These are phyloP conservation scores for Mycena galericulata DNA, from an alignment of 768 basidiomycete species.

Conservation along the genomic window DNA sequence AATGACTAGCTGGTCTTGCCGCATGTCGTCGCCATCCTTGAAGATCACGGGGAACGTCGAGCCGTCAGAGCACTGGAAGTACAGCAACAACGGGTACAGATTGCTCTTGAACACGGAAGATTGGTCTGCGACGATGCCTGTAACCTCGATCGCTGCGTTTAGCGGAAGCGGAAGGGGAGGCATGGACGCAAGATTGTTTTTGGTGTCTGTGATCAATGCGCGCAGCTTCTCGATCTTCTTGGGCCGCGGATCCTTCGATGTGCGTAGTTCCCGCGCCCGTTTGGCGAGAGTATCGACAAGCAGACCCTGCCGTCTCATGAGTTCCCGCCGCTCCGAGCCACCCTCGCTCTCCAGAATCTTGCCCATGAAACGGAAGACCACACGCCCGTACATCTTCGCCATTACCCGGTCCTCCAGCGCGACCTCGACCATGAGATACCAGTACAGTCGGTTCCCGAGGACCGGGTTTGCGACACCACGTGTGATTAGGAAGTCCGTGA, in stretches of 20 bases:
- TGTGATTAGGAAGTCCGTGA: constrained; percentile 91
- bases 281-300: constrained; percentile 88
- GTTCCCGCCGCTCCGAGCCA: constrained; percentile 84
- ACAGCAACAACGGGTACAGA: constrained; percentile 90
- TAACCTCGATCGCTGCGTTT: constrained; percentile 86
- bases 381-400: constrained; percentile 93
- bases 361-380: constrained; percentile 91
- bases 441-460: constrained; percentile 92
- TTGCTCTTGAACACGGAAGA: constrained; percentile 98
- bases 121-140: constrained; percentile 90
- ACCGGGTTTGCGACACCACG: constrained; percentile 87
- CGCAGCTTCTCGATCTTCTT: constrained; percentile 98
- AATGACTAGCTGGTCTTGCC: constrained; percentile 97
- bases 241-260: constrained; percentile 91
- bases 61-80: constrained; percentile 88
- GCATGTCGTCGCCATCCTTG: constrained; percentile 98
- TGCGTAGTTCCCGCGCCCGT: constrained; percentile 87
- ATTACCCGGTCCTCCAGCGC: constrained; percentile 87
- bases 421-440: constrained; percentile 98
- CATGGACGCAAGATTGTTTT: constrained; percentile 85
- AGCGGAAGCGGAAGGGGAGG: constrained; percentile 89
- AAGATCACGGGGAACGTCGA: constrained; percentile 95
- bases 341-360: constrained; percentile 86
- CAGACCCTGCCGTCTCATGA: constrained; percentile 92
- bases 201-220: constrained; percentile 85